Percentiles rank a stretch among this genome's conserved stretches.
Evolutionary conservation across 768 basidiomycete species (phyloP).

Genomic region (Brasilioporus rufonigricans): DNA sequence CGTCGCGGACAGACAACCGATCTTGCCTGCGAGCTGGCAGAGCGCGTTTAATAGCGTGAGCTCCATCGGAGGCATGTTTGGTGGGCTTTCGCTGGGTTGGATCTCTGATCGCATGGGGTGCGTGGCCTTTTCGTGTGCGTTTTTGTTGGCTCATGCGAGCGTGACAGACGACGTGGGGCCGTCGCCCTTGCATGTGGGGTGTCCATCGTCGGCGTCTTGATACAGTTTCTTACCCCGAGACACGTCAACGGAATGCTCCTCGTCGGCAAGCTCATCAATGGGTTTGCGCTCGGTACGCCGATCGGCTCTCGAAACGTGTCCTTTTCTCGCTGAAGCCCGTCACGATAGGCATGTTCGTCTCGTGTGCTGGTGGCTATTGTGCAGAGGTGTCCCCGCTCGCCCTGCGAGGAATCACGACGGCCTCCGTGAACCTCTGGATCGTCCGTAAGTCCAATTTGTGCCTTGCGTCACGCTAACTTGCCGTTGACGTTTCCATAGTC

Average conservation of each 20-base stretch:
- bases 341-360: neutral
- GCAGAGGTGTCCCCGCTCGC: neutral
- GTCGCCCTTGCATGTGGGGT: constrained; percentile 19
- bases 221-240: constrained; percentile 23
- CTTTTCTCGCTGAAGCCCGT: neutral
- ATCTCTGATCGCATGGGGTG: constrained; percentile 23
- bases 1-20: neutral
- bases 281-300: constrained; percentile 22
- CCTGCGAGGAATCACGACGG: neutral
- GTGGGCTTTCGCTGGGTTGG: constrained; percentile 25
- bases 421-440: neutral
- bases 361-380: neutral
- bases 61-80: constrained; percentile 26
- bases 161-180: constrained; percentile 24
- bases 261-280: constrained; percentile 25
- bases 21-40: constrained; percentile 29
- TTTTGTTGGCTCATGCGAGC: neutral
- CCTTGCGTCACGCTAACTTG: neutral
- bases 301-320: neutral
- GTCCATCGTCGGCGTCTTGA: constrained; percentile 22
- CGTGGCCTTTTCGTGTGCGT: neutral
- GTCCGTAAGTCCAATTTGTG: neutral
- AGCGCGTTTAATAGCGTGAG: constrained; percentile 27
- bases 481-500: constrained; percentile 7
- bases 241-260: constrained; percentile 28